These are phyloP conservation scores for Stentor coeruleus DNA, from an alignment of 73 alveolate species.

Conservation along the genomic window DNA sequence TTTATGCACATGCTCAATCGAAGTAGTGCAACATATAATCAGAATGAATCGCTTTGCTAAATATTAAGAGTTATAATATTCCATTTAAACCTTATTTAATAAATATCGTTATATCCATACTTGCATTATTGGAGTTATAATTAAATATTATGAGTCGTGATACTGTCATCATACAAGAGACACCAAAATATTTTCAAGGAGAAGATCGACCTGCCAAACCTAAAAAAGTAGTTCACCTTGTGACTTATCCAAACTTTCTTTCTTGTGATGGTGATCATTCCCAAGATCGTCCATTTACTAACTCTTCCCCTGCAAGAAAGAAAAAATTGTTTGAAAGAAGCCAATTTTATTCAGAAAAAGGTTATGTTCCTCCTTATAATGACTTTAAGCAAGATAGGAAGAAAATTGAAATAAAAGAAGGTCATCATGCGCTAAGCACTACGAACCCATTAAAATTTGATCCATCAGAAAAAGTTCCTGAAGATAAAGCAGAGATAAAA, in stretches of 20 bases:
- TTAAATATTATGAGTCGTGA: no score
- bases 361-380: background rate
- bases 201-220: slow-evolving; percentile 10
- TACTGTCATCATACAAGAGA: no score
- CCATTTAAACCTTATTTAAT: no score
- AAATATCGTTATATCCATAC: no score
- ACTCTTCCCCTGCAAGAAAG: slow-evolving; percentile 17
- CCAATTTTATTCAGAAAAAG: background rate
- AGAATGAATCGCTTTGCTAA: no score
- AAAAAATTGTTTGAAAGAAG: background rate
- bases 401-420: background rate
- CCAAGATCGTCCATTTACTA: slow-evolving; percentile 12
- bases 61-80: no score
- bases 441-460: background rate
- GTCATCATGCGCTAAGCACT: background rate
- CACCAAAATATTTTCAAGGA: background rate
- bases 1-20: no score
- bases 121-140: no score
- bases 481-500: background rate
- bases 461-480: background rate
- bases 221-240: background rate
- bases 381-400: background rate
- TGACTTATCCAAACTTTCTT: slow-evolving; percentile 17
- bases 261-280: background rate
- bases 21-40: no score